These are phyloP conservation scores for Pichia kluyveri DNA, from an alignment of 805 yeast genomes.

Conservation along the genomic window DNA sequence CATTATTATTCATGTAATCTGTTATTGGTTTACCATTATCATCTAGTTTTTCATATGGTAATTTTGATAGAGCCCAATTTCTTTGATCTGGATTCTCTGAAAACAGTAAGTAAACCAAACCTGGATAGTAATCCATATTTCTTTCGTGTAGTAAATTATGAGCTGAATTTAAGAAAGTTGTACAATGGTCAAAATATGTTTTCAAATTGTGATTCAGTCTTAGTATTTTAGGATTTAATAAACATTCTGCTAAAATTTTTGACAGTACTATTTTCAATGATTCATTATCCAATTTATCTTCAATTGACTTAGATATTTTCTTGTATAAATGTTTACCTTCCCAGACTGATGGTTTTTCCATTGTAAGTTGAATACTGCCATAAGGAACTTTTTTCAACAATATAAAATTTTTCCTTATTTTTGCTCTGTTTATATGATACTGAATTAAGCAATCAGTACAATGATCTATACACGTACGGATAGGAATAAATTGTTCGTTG, in stretches of 20 bases:
- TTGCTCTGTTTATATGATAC: slow-evolving; percentile 46
- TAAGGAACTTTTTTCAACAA: slow-evolving; percentile 32
- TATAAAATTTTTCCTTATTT: slow-evolving; percentile 43
- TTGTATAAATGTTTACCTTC: slow-evolving; percentile 16
- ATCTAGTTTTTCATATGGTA: slow-evolving; percentile 16
- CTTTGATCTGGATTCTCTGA: slow-evolving; percentile 41
- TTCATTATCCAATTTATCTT: slow-evolving; percentile 14
- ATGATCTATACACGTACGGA: slow-evolving; percentile 27
- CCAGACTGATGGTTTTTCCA: slow-evolving; percentile 19
- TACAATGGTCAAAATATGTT: slow-evolving; percentile 28
- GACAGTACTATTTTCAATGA: slow-evolving; percentile 15
- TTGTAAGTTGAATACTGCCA: slow-evolving; percentile 14
- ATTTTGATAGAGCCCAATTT: slow-evolving; percentile 36
- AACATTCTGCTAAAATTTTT: slow-evolving; percentile 35
- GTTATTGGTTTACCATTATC: not conserved
- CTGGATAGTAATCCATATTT: slow-evolving; percentile 32
- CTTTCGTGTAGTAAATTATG: slow-evolving; percentile 11
- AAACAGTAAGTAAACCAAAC: slow-evolving; percentile 43
- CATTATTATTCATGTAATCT: slow-evolving; percentile 7
- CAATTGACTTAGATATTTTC: slow-evolving; percentile 11
- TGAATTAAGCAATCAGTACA: slow-evolving; percentile 48
- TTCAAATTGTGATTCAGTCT: slow-evolving; percentile 30
- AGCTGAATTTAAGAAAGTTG: slow-evolving; percentile 16
- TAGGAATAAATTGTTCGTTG: slow-evolving; percentile 16
- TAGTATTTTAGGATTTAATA: slow-evolving; percentile 43